These are phyloP conservation scores for Quillaja saponaria DNA, from an alignment of 306 rosid genomes.

Conservation along the genomic window DNA sequence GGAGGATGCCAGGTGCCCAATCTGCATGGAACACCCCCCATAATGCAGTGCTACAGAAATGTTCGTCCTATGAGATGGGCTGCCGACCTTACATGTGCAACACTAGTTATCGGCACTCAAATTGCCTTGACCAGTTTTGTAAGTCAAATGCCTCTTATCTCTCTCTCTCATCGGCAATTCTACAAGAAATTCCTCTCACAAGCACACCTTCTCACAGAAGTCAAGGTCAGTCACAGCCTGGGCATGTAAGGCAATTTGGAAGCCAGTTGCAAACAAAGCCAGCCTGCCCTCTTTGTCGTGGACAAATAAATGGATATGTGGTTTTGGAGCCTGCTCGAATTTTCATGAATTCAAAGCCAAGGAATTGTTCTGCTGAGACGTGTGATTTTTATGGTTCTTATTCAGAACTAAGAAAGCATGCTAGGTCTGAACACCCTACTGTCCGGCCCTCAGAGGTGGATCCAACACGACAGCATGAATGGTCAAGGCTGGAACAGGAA, in stretches of 20 bases:
- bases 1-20: slow-evolving; percentile 55
- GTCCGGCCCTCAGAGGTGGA: slow-evolving; percentile 50
- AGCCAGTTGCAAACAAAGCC: slow-evolving; percentile 32
- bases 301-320: slow-evolving; percentile 45
- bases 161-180: slow-evolving; percentile 28
- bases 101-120: slow-evolving; percentile 54
- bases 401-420: slow-evolving; percentile 53
- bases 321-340: slow-evolving; percentile 43
- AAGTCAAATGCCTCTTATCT: slow-evolving; percentile 37
- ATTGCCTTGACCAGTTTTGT: slow-evolving; percentile 54
- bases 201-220: slow-evolving; percentile 37
- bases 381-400: slow-evolving; percentile 45
- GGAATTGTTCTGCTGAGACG: slow-evolving; percentile 51
- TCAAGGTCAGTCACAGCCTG: slow-evolving; percentile 31
- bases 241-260: slow-evolving; percentile 30
- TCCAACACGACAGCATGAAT: slow-evolving; percentile 39
- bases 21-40: slow-evolving; percentile 63
- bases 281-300: slow-evolving; percentile 57
- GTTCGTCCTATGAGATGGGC: slow-evolving; percentile 49
- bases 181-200: slow-evolving; percentile 43
- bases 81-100: slow-evolving; percentile 55
- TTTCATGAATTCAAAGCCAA: slow-evolving; percentile 42
- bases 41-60: slow-evolving; percentile 49
- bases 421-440: slow-evolving; percentile 53
- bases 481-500: slow-evolving; percentile 47